Conservation (phyloP, 2,329 filamentous ascomycete species). For the Epichloe hybrida region DNA sequence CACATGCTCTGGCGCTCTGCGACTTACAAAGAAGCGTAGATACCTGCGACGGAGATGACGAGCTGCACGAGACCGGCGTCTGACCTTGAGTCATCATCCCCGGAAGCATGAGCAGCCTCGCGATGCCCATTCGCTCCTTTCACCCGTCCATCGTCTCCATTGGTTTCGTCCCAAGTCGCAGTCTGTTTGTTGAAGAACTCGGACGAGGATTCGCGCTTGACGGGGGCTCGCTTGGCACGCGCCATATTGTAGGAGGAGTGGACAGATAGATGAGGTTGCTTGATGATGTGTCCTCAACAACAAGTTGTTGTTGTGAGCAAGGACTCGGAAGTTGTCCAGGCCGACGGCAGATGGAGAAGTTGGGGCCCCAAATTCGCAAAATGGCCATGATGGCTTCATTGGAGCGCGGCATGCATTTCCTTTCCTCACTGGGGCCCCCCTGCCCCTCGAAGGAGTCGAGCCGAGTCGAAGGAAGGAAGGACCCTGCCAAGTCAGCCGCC, state of each 20-base stretch:
- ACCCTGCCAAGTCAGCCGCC: too few species aligned
- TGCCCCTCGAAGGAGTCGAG: not conserved
- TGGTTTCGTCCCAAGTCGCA: slow-evolving; percentile 21
- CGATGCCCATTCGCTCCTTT: not conserved
- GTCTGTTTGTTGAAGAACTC: slow-evolving; percentile 45
- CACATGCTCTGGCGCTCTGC: not conserved
- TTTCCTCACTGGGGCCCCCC: not conserved
- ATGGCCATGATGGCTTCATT: slow-evolving; percentile 6
- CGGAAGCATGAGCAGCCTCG: not conserved
- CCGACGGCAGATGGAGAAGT: not conserved
- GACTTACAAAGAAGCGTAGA: slow-evolving; percentile 88
- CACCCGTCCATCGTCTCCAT: slow-evolving; percentile 14
- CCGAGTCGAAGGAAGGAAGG: too few species aligned
- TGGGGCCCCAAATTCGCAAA: not conserved
- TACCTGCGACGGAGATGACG: slow-evolving; percentile 78
- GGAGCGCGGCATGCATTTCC: too few species aligned
- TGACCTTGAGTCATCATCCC: slow-evolving; percentile 13
- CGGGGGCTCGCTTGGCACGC: slow-evolving; percentile 55
- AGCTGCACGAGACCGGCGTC: slow-evolving; percentile 61
- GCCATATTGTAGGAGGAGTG: slow-evolving; percentile 38
- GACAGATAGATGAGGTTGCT: not conserved
- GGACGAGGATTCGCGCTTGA: slow-evolving; percentile 52
- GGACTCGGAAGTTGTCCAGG: not conserved
- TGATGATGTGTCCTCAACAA: not conserved
- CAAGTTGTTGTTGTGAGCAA: too few species aligned